Evolutionary conservation across 163 green algal species (phyloP), one percentile per base, ranked within the genome.

Genomic region (Scenedesmus sp.): DNA sequence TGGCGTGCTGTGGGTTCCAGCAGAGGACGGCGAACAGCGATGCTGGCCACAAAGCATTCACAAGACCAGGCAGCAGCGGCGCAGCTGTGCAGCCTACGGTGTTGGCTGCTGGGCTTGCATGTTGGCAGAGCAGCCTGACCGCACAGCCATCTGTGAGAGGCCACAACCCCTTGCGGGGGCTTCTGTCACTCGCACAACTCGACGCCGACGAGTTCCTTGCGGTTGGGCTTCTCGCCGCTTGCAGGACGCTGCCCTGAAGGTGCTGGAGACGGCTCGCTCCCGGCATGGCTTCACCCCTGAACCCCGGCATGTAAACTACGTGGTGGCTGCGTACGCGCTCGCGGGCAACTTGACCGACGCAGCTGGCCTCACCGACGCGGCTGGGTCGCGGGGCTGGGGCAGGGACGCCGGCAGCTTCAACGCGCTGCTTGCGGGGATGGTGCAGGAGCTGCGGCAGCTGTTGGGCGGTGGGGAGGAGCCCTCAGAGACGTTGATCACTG

Each of bases 351-450:
- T 85, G 13, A 43, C 46, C n/a, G 85, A 90, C n/a, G 85, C 85
- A 12, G 26, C 43, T 5, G 70, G 72, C 3, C 72, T 90, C 1
- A 53, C 83, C 22, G 85, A 90, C 20, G 85, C 85, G 46, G 46
- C 85, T 30, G 85, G 85, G 42, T 35, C 24, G 22, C 46, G 85
- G 6, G 85, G 85, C 49, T 90, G 85, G 85, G 85, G 85, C 24
- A 40, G 85, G 26, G 42, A 90, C 24, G 85, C 85, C 10, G 85
- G 85, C 46, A 85, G 78, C 18, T 95, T 92, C 92, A 94, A 92
- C 49, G 87, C 91, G 9, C 68, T 94, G 40, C 79, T 95, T n/a
- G 49, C 76, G 44, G 94, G 92, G 49, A 90, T 95, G 44, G 91
- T 94, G 49, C 53, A 86, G 26, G 61, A 53, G 16, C 70, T 95